These are phyloP conservation scores for Mentha longifolia DNA, from an alignment of 257 asterid genomes.

Conservation along the genomic window DNA sequence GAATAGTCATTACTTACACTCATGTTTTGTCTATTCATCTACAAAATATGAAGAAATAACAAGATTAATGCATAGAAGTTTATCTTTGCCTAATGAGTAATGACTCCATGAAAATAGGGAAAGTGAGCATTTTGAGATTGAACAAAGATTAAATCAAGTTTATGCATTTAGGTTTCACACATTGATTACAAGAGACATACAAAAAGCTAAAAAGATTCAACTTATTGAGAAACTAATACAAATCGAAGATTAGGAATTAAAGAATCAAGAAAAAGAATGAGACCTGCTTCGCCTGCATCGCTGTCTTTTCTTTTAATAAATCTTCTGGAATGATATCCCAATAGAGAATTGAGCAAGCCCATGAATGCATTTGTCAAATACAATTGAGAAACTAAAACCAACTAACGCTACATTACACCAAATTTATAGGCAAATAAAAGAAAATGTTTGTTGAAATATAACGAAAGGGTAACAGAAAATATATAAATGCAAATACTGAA, in stretches of 20 bases:
- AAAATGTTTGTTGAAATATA: neutral
- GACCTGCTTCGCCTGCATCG: slow-evolving; percentile 92
- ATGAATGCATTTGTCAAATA: slow-evolving; percentile 46
- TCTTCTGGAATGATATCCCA: slow-evolving; percentile 56
- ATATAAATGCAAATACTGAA: neutral
- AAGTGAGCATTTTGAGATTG: neutral
- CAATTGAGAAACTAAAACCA: neutral
- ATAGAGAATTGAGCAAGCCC: slow-evolving; percentile 57
- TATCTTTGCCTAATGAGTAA: neutral
- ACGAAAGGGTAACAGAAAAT: neutral
- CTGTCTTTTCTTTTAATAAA: slow-evolving; percentile 82
- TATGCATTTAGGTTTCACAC: neutral
- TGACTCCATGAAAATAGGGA: no score
- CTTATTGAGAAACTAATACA: neutral
- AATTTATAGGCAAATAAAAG: neutral
- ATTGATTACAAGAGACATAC: neutral
- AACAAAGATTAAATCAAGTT: neutral
- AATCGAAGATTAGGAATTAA: neutral
- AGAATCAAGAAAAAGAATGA: neutral
- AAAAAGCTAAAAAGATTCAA: neutral
- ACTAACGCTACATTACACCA: slow-evolving; percentile 14
- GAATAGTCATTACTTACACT: neutral
- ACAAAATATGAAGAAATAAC: neutral
- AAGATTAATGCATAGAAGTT: neutral
- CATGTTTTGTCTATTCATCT: neutral